These are phyloP conservation scores for Monosporascus sp. DNA, from an alignment of 2,329 filamentous ascomycete genomes.

Conservation along the genomic window DNA sequence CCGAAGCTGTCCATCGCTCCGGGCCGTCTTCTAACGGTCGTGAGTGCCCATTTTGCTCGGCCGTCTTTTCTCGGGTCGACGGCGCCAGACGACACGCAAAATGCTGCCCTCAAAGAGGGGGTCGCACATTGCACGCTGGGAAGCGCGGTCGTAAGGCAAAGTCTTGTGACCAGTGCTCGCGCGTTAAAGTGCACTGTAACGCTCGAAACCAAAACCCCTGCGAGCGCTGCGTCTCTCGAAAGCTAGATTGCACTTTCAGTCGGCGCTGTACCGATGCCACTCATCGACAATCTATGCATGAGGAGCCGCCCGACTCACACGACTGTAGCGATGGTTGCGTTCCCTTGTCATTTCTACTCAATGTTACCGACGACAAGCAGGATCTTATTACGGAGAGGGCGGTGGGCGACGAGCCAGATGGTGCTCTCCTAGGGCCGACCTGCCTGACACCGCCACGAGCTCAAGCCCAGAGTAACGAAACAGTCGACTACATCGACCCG, in stretches of 20 bases:
- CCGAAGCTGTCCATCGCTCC: not conserved
- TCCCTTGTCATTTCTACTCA: slow-evolving; percentile 6
- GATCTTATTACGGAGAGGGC: slow-evolving; percentile 6
- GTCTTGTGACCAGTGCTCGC: slow-evolving; percentile 7
- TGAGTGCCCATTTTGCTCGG: slow-evolving; percentile 2
- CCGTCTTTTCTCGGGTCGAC: slow-evolving; percentile 3
- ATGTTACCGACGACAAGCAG: slow-evolving; percentile 5
- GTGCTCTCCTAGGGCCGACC: slow-evolving; percentile 2
- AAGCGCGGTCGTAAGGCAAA: slow-evolving; percentile 4
- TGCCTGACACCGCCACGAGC: not conserved
- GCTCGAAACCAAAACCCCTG: not conserved
- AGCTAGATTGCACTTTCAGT: slow-evolving; percentile 3
- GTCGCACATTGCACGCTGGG: not conserved
- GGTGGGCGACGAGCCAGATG: slow-evolving; percentile 7
- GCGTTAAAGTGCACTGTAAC: slow-evolving; percentile 4
- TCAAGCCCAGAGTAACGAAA: not conserved
- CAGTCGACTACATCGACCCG: not conserved
- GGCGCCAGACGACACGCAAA: slow-evolving; percentile 4
- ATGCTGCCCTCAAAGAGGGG: slow-evolving; percentile 1
- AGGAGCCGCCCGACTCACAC: not conserved
- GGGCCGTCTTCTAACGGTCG: not conserved
- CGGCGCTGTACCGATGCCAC: slow-evolving; percentile 2
- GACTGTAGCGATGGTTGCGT: not conserved
- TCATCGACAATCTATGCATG: not conserved
- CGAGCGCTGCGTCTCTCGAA: slow-evolving; percentile 2